Percentiles rank a stretch among this genome's conserved stretches.
Evolutionary conservation across 2,329 filamentous ascomycete genomes (phyloP).

Genomic region (Paramyrothecium roridum): DNA sequence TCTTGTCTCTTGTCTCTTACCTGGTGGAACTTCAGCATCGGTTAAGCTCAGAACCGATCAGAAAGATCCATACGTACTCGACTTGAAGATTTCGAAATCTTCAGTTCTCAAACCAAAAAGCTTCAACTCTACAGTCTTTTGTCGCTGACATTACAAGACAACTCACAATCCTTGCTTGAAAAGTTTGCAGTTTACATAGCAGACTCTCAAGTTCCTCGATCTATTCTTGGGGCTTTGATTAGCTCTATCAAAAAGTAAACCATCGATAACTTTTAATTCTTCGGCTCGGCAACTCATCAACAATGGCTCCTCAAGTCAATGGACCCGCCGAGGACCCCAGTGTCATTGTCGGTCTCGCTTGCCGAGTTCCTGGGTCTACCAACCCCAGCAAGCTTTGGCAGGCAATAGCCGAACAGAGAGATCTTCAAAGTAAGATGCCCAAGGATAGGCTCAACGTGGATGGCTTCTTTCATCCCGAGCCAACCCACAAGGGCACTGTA

Average conservation of each 20-base stretch:
- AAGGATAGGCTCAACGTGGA: slow-evolving; percentile 42
- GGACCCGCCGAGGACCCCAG: slow-evolving; percentile 18
- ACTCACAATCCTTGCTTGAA: background rate
- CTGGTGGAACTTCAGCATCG: background rate
- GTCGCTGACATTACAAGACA: background rate
- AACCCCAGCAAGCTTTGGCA: slow-evolving; percentile 24
- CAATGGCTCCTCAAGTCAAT: slow-evolving; percentile 8
- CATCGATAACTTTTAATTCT: background rate
- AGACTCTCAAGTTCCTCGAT: background rate
- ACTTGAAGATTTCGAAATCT: background rate
- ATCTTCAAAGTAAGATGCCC: slow-evolving; percentile 32
- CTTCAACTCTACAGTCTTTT: background rate
- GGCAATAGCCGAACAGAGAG: slow-evolving; percentile 21
- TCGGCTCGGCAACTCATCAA: slow-evolving; percentile 1
- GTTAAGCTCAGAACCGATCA: background rate
- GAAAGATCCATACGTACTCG: background rate
- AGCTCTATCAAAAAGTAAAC: background rate
- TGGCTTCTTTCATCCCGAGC: slow-evolving; percentile 32
- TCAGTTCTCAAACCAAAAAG: background rate
- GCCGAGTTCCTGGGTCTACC: slow-evolving; percentile 13
- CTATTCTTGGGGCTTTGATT: background rate
- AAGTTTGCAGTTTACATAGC: background rate
- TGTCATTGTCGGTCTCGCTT: slow-evolving; percentile 27
- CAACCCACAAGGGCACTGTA: slow-evolving; percentile 15
- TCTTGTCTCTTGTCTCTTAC: slow-evolving; percentile 8